These are phyloP conservation scores for Quercus variabilis DNA, from an alignment of 306 rosid genomes.

Conservation along the genomic window DNA sequence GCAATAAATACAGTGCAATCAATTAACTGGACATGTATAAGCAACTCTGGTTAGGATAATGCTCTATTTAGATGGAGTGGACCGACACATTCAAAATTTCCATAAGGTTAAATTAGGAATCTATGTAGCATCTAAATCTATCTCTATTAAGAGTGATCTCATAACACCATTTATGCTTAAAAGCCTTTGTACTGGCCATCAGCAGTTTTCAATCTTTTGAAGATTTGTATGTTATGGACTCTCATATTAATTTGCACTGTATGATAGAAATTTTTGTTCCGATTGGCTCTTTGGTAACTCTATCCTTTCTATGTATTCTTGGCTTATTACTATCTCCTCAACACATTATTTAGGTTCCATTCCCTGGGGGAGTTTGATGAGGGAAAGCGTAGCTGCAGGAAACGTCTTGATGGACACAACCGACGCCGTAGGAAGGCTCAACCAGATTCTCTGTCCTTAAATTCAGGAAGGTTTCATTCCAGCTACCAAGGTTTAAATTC, in stretches of 20 bases:
- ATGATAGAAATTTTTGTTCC: not conserved
- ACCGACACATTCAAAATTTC: not conserved
- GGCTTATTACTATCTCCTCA: not conserved
- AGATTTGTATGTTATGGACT: not conserved
- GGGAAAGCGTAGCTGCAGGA: constrained; percentile 85
- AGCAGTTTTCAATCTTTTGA: not conserved
- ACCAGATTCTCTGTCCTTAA: constrained; percentile 51
- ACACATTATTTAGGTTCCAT: constrained; percentile 57
- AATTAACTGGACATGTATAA: not conserved
- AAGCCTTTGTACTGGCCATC: not conserved
- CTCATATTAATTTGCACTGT: not conserved
- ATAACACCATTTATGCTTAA: not conserved
- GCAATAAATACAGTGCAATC: not conserved
- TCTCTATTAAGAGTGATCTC: not conserved
- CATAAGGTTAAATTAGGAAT: not conserved
- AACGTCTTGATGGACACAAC: constrained; percentile 84
- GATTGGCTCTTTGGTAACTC: not conserved
- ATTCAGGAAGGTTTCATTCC: constrained; percentile 50
- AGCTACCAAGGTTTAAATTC: constrained; percentile 53
- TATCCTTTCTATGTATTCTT: not conserved
- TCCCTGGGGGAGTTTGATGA: constrained; percentile 83
- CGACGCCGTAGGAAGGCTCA: constrained; percentile 82
- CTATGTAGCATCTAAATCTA: not conserved
- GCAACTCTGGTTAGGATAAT: not conserved
- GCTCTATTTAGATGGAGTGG: not conserved